Base-by-base conservation (phyloP, 202 grass and related monocot species). In the Digitaria exilis region DNA sequence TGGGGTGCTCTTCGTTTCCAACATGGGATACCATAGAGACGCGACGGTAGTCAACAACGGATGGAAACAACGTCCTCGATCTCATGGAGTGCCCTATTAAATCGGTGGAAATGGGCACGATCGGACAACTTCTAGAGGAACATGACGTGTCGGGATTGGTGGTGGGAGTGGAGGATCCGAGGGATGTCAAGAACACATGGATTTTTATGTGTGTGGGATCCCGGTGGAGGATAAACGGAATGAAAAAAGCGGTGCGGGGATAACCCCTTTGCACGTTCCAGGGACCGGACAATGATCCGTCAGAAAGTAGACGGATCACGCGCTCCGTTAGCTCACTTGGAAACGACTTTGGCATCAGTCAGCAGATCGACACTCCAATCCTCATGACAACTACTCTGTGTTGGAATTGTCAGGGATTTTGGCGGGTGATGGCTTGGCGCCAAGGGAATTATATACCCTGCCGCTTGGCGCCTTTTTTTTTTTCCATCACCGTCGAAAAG, bases 61-160 rank as follows among this genome's bases (percentile, higher is more conserved):
- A 73, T 52, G 69, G 69, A 73, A 73, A 52, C 69, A n/a, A 73
- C 28, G 46, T 34, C 69, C 43, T 71, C 17, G 3, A 19, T 73
- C 28, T n/a, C 17, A 18, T n/a, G 45, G 69, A 52, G 28, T 31
- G 69, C 68, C 68, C 25, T 71, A 50, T 50, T 64, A 28, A 72
- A 72, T 52, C 68, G 44, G 45, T 8, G 26, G 15, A 18, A 51
- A 72, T 51, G 69, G 69, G 26, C 69, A 50, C 44, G 69, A 72
- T 51, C 69, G 69, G 44, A 72, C 45, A 48, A 50, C 5, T 13
- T 73, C 46, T 48, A 72, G 69, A 72, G 69, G 44, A 12, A 50
- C 45, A 21, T 72, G 69, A 72, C 69, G 48, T 73, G 45, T 50
- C 69, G 0, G 49, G 28, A 13, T 19, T 4, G 26, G 45, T 17